These are phyloP conservation scores for Xylaria sp. DNA, from an alignment of 2,329 filamentous ascomycete species.

Conservation along the genomic window DNA sequence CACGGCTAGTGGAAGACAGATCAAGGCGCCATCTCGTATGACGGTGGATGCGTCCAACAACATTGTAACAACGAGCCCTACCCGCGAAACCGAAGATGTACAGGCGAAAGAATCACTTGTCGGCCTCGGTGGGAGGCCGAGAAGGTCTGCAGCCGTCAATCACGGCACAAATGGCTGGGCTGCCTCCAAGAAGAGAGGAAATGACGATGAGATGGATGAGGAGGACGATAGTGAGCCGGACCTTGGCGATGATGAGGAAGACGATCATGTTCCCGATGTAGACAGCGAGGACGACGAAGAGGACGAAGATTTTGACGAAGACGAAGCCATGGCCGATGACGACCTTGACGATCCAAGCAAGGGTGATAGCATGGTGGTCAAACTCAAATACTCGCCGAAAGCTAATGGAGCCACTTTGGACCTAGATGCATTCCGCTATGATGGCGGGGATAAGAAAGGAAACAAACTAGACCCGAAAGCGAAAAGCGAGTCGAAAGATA, in stretches of 20 bases:
- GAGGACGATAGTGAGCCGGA: slow-evolving; percentile 75
- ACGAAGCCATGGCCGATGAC: slow-evolving; percentile 61
- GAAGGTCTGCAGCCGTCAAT: slow-evolving; percentile 56
- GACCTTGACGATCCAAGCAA: slow-evolving; percentile 52
- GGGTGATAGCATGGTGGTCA: slow-evolving; percentile 74
- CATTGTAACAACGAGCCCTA: slow-evolving; percentile 51
- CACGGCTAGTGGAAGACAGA: slow-evolving; percentile 87
- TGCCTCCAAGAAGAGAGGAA: slow-evolving; percentile 51
- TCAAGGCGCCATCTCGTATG: slow-evolving; percentile 70
- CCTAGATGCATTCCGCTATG: slow-evolving; percentile 41
- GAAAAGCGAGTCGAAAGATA: slow-evolving; percentile 10
- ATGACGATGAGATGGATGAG: slow-evolving; percentile 64
- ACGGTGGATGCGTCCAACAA: slow-evolving; percentile 64
- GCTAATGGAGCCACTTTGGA: slow-evolving; percentile 44
- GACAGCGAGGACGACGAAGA: slow-evolving; percentile 65
- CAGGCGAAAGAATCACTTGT: slow-evolving; percentile 48
- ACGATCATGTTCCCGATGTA: slow-evolving; percentile 68
- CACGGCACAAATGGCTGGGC: slow-evolving; percentile 58
- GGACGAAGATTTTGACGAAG: slow-evolving; percentile 54
- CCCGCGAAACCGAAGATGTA: slow-evolving; percentile 38
- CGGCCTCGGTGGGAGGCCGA: slow-evolving; percentile 55
- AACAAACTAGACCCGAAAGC: slow-evolving; percentile 25
- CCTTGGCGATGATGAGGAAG: slow-evolving; percentile 71
- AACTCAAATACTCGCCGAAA: slow-evolving; percentile 59
- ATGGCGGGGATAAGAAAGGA: slow-evolving; percentile 31